These are phyloP conservation scores for Sordariomycetes sp. DNA, from an alignment of 2,329 filamentous ascomycete species.

Conservation along the genomic window DNA sequence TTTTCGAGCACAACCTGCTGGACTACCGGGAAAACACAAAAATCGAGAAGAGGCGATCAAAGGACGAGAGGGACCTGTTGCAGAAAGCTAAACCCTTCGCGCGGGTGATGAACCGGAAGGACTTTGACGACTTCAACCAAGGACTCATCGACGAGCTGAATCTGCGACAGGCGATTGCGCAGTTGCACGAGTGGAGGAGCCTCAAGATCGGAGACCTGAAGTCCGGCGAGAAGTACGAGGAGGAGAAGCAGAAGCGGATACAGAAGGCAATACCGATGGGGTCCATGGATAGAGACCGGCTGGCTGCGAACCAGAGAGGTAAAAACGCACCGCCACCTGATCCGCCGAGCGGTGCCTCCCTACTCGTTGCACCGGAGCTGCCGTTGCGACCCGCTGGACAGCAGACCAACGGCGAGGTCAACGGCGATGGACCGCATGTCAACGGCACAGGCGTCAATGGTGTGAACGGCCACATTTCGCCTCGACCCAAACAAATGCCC, in stretches of 20 bases:
- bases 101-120: conserved; percentile 88
- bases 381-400: conserved; percentile 44
- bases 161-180: conserved; percentile 76
- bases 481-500: conserved; percentile 41
- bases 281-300: conserved; percentile 71
- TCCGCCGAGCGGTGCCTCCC: conserved; percentile 63
- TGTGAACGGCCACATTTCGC: conserved; percentile 18
- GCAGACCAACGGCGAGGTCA: conserved; percentile 20
- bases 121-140: conserved; percentile 79
- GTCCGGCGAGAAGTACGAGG: conserved; percentile 85
- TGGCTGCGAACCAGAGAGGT: conserved; percentile 62
- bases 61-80: conserved; percentile 84
- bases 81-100: conserved; percentile 95
- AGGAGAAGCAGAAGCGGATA: conserved; percentile 70
- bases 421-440: conserved; percentile 42
- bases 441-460: conserved; percentile 39
- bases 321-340: conserved; percentile 61
- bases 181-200: conserved; percentile 89
- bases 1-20: conserved; percentile 89
- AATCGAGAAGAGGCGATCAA: conserved; percentile 87
- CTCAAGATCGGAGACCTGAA: conserved; percentile 77
- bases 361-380: conserved; percentile 71
- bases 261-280: conserved; percentile 65
- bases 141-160: conserved; percentile 88
- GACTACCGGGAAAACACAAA: conserved; percentile 90